Conservation (phyloP, 164 flowering plant genomes). For the Stephania cephalantha region DNA sequence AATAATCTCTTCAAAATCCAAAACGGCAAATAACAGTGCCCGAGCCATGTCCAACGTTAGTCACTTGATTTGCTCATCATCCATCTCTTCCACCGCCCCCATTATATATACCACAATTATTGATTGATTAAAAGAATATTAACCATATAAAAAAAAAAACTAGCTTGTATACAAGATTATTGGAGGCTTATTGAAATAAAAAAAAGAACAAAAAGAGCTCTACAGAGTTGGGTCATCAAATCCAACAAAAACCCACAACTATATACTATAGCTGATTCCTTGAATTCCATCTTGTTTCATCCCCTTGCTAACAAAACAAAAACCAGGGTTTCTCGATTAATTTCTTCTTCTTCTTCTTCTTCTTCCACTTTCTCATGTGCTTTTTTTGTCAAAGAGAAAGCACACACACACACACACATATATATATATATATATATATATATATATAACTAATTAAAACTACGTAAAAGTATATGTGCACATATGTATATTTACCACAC, state of each 20-base stretch:
- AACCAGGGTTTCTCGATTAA: neutral
- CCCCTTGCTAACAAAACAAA: neutral
- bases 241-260: neutral
- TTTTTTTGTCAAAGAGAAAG: neutral
- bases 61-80: neutral
- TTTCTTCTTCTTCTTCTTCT: neutral
- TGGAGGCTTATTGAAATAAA: neutral
- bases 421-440: too few relatives aligned
- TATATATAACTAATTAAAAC: neutral
- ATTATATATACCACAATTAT: neutral
- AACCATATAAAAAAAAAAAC: neutral
- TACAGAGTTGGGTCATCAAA: neutral
- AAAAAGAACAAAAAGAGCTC: neutral
- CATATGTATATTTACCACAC: neutral
- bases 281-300: neutral
- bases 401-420: too few relatives aligned
- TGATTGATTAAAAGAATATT: too few relatives aligned
- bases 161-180: neutral
- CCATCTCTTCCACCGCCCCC: neutral
- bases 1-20: too few relatives aligned
- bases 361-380: neutral
- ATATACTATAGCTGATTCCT: neutral
- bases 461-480: neutral
- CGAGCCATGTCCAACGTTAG: too few relatives aligned
- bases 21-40: too few relatives aligned